Evolutionary conservation across 441 rosid species (phyloP), one percentile per base, ranked within the genome.

Genomic region (Breynia disticha): DNA sequence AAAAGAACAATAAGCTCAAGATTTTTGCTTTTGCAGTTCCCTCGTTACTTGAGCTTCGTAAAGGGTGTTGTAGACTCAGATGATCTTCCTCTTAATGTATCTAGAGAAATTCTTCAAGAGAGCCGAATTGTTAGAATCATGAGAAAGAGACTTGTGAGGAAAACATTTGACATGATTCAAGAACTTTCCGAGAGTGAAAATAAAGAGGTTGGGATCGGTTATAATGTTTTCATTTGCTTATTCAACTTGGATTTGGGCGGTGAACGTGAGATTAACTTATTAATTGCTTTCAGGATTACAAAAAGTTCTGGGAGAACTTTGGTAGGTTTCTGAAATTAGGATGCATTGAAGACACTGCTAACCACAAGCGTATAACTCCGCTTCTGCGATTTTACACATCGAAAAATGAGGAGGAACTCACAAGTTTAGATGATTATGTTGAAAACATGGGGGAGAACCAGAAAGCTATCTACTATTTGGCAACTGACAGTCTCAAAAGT

Each of bases 71-170:
- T 94, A 44, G 99, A 94, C 70, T 94, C 97, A 0, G 57, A 94
- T 20, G 97, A 94, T 69, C 97, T 94, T 72, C 97, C 97, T 51
- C 96, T 94, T 42, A 94, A 90, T 48, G 97, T 94, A 19, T 94
- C 99, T 43, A 78, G 97, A 55, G 97, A 94, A 66, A 90, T 94
- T 67, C 95, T 94, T 64, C 97, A 94, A 79, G 97, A 94, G 70
- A 90, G 96, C 66, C 75, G 96, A 67, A 79, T 94, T 66, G 96
- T 94, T 65, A 80, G 97, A 64, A 89, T 93, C 67, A 93, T 93
- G 97, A 89, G 96, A 61, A 93, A 93, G 83, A 79, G 99, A 69
- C 94, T 93, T 24, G 96, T 93, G 22, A 80, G 96, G 64, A 93
- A 93, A 68, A 69, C 99, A 4, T 93, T 89, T 50, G 99, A 89